Conservation (phyloP, 352 stramenopile genomes). For the Chloridella minuta region DNA sequence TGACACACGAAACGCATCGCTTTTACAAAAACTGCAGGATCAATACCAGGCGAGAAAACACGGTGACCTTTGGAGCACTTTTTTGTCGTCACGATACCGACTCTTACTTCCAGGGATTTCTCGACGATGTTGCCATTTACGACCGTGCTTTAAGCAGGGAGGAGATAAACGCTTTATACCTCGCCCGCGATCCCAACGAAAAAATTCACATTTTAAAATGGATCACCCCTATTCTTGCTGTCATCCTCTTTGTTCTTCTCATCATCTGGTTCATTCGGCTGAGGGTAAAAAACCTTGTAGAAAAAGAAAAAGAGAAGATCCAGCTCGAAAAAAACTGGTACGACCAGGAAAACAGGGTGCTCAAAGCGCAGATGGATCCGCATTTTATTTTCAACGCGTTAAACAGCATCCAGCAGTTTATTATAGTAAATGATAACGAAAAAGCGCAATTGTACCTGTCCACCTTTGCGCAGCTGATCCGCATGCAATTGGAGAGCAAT, state of each 20-base stretch:
- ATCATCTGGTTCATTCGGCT: background rate
- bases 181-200: background rate
- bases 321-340: background rate
- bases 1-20: too few relatives aligned
- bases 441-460: background rate
- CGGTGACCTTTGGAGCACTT: too few relatives aligned
- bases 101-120: background rate
- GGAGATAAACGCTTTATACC: background rate
- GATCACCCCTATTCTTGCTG: too few relatives aligned
- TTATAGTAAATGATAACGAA: background rate
- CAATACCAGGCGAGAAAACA: too few relatives aligned
- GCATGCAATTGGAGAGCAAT: background rate
- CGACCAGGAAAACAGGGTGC: background rate
- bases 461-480: background rate
- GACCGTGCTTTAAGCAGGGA: background rate
- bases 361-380: background rate
- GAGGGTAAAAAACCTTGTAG: background rate
- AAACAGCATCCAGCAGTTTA: background rate
- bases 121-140: background rate
- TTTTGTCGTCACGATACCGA: too few relatives aligned
- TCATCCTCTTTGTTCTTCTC: background rate
- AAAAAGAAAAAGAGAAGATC: background rate
- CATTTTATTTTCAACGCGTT: background rate
- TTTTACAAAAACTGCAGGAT: too few relatives aligned
- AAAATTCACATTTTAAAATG: background rate